Conservation (phyloP, 2,329 filamentous ascomycete genomes). For the Periconia sp. region DNA sequence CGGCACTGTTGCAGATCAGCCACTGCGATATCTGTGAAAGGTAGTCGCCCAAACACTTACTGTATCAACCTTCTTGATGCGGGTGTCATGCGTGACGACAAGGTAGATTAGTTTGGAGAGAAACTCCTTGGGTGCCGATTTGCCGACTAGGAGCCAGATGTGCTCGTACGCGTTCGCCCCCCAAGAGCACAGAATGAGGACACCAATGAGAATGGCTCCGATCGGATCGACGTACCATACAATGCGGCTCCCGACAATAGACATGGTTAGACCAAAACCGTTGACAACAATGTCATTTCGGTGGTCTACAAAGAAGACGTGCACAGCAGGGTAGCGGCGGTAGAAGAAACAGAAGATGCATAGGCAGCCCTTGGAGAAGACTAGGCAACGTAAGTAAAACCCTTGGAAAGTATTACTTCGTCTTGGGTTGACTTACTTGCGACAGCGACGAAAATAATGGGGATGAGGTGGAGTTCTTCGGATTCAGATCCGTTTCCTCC, state of each 20-base stretch:
- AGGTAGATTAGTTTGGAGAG: constrained; percentile 64
- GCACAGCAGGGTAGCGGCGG: constrained; percentile 61
- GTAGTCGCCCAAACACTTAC: constrained; percentile 30
- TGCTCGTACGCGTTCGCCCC: constrained; percentile 66
- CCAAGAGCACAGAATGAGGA: constrained; percentile 68
- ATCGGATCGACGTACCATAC: constrained; percentile 68
- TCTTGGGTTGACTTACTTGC: constrained; percentile 53
- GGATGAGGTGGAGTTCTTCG: constrained; percentile 59
- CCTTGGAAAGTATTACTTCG: not conserved
- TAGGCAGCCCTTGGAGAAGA: constrained; percentile 59
- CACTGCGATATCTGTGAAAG: not conserved
- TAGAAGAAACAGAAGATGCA: constrained; percentile 63
- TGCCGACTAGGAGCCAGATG: constrained; percentile 66
- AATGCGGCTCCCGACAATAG: constrained; percentile 57
- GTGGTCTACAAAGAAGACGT: constrained; percentile 65
- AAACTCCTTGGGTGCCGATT: constrained; percentile 64
- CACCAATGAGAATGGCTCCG: constrained; percentile 65
- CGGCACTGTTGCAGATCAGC: constrained; percentile 49
- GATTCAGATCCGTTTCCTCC: constrained; percentile 51
- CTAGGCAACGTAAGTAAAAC: constrained; percentile 31
- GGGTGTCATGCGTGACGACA: constrained; percentile 60
- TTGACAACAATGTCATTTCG: constrained; percentile 65
- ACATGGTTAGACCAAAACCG: constrained; percentile 62
- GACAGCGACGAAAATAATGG: constrained; percentile 61
- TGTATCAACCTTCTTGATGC: constrained; percentile 64